phyloP scores from a whole-genome alignment of 768 basidiomycete genomes.

The Leucosporidium yakuticum region DNA sequence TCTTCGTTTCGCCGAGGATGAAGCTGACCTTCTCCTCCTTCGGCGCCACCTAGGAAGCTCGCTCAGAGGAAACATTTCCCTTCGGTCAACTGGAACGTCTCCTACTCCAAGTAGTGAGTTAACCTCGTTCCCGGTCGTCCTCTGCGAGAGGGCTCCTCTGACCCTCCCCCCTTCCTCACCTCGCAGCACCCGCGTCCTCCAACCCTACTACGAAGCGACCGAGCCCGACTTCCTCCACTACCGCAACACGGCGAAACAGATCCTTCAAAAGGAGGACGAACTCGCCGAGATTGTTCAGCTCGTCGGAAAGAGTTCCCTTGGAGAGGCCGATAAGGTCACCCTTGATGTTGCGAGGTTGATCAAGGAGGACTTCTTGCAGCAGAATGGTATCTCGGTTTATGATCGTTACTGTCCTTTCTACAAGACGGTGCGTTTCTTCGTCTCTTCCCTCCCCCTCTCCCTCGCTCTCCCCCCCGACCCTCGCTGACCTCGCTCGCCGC shows the following conservation, averaged over 20 bases:
- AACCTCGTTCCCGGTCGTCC: background rate
- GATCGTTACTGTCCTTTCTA: conserved; percentile 98
- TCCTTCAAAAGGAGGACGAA: conserved; percentile 97
- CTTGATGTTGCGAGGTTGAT: conserved; percentile 94
- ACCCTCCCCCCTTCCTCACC: background rate
- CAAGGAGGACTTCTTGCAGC: conserved; percentile 94
- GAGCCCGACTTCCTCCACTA: conserved; percentile 93
- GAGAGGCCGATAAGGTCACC: conserved; percentile 96
- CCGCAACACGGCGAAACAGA: conserved; percentile 88
- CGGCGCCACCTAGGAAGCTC: conserved; percentile 54
- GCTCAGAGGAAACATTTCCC: conserved; percentile 99
- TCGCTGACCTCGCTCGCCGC: background rate
- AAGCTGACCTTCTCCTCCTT: background rate
- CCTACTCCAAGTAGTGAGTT: conserved; percentile 88
- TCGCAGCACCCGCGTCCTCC: conserved; percentile 35
- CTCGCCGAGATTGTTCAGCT: conserved; percentile 98
- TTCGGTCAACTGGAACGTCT: conserved; percentile 99
- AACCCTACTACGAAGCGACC: conserved; percentile 76
- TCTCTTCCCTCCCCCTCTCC: background rate
- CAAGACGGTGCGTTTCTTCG: conserved; percentile 57
- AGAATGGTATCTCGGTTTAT: conserved; percentile 98
- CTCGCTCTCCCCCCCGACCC: no score
- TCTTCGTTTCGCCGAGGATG: no score
- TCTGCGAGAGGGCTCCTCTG: no score
- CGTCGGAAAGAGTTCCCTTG: conserved; percentile 96